Conservation (phyloP, 257 asterid genomes). For the Prunella vulgaris region DNA sequence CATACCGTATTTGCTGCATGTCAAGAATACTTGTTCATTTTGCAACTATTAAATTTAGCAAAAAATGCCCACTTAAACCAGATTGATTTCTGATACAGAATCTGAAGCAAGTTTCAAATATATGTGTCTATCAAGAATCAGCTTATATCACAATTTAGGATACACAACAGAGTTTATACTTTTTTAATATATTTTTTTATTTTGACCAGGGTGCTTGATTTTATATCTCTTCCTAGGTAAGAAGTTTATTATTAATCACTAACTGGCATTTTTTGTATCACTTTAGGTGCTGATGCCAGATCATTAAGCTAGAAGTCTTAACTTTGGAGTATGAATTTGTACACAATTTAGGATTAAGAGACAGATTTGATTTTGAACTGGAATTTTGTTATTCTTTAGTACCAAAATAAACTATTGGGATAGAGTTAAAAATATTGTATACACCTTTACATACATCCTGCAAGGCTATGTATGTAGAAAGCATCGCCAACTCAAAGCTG, state of each 20-base stretch:
- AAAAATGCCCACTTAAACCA: background rate
- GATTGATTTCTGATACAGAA: background rate
- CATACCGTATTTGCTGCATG: background rate
- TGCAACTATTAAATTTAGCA: background rate
- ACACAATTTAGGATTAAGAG: background rate
- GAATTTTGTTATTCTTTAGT: background rate
- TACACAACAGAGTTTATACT: background rate
- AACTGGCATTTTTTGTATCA: background rate
- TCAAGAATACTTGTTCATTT: background rate
- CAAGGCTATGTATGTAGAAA: background rate
- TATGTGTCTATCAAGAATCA: slow-evolving; percentile 7
- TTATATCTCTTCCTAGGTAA: background rate
- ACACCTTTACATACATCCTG: background rate
- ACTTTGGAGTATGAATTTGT: background rate
- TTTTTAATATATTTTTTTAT: background rate
- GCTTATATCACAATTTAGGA: background rate
- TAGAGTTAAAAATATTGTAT: background rate
- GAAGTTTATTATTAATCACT: background rate
- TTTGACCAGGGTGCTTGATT: background rate
- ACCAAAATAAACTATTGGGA: background rate
- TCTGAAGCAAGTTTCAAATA: background rate
- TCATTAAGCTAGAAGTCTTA: slow-evolving; percentile 7
- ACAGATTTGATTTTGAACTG: background rate
- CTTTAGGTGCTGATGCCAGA: background rate
- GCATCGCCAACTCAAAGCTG: background rate